Evolutionary conservation across 768 basidiomycete species (phyloP).

Genomic region (Phanerodontia chrysosporium): DNA sequence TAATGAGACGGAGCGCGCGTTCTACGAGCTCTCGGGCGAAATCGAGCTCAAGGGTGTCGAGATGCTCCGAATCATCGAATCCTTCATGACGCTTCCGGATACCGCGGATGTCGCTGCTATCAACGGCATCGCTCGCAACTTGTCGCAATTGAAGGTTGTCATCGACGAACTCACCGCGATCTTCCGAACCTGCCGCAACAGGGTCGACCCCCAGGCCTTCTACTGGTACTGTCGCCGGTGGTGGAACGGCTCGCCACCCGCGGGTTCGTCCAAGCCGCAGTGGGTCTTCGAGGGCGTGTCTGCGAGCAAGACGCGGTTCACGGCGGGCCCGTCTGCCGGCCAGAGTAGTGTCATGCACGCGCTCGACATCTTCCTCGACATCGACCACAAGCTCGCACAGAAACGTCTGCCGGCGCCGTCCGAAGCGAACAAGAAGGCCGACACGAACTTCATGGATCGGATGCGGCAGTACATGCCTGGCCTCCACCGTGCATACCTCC

Average conservation of each 20-base stretch:
- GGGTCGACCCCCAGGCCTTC: slow-evolving; percentile 82
- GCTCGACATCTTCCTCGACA: slow-evolving; percentile 80
- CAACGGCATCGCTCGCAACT: slow-evolving; percentile 67
- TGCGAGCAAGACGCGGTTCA: slow-evolving; percentile 45
- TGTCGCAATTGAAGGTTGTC: slow-evolving; percentile 59
- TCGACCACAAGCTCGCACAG: slow-evolving; percentile 80
- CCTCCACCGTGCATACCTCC: slow-evolving; percentile 81
- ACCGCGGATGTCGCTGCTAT: slow-evolving; percentile 42
- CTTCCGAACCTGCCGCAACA: slow-evolving; percentile 62
- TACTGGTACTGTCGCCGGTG: slow-evolving; percentile 90
- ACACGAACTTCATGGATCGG: slow-evolving; percentile 80
- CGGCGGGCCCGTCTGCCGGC: slow-evolving; percentile 89
- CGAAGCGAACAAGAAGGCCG: slow-evolving; percentile 58
- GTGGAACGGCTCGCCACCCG: slow-evolving; percentile 80
- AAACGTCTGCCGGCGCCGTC: slow-evolving; percentile 67
- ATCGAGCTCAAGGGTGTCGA: slow-evolving; percentile 86
- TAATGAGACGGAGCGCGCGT: slow-evolving; percentile 78
- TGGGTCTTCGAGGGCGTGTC: slow-evolving; percentile 83
- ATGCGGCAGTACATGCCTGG: slow-evolving; percentile 97
- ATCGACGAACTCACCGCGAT: slow-evolving; percentile 72
- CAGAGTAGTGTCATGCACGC: slow-evolving; percentile 91
- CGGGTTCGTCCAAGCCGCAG: slow-evolving; percentile 41
- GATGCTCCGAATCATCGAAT: slow-evolving; percentile 82
- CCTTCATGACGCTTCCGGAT: slow-evolving; percentile 75
- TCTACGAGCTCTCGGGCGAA: slow-evolving; percentile 80